A percentile compares a stretch with the other conserved stretches of the same genome.
phyloP scores from a whole-genome alignment of 1,284 basidiomycete genomes.

The Volvariella volvacea region DNA sequence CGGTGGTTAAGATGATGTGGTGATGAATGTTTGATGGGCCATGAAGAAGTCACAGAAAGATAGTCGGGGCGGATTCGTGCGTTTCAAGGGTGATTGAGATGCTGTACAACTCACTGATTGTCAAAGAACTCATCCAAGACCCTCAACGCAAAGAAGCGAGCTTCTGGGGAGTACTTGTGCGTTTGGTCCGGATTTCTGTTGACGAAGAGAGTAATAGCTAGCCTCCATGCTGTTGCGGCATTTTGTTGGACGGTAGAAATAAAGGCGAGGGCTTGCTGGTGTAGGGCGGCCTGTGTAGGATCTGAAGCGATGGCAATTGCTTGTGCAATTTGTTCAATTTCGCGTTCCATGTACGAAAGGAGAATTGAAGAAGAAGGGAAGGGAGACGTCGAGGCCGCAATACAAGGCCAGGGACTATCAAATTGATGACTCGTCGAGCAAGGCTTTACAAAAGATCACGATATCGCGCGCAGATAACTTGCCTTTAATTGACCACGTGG shows the following conservation, averaged over 20 bases:
- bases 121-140: constrained; percentile 85
- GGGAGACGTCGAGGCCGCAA: neutral
- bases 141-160: constrained; percentile 80
- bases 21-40: too few relatives aligned
- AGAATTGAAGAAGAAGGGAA: neutral
- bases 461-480: neutral
- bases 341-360: constrained; percentile 50
- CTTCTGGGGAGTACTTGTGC: constrained; percentile 67
- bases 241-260: constrained; percentile 74
- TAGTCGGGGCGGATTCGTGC: too few relatives aligned
- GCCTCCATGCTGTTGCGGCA: constrained; percentile 69
- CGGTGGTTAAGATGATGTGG: constrained; percentile 2
- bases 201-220: constrained; percentile 70
- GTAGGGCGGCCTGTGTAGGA: constrained; percentile 59
- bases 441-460: neutral
- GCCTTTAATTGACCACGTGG: neutral
- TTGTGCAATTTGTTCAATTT: constrained; percentile 71
- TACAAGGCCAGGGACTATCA: neutral
- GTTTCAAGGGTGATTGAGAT: too few relatives aligned
- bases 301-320: constrained; percentile 83
- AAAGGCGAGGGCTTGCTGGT: constrained; percentile 79
- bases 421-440: neutral
- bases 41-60: too few relatives aligned
- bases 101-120: constrained; percentile 57
- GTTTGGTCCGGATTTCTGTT: constrained; percentile 49